A percentile compares a stretch with the other conserved stretches of the same genome.
phyloP scores from a whole-genome alignment of 257 asterid species.

The Euphrasia confusa region DNA sequence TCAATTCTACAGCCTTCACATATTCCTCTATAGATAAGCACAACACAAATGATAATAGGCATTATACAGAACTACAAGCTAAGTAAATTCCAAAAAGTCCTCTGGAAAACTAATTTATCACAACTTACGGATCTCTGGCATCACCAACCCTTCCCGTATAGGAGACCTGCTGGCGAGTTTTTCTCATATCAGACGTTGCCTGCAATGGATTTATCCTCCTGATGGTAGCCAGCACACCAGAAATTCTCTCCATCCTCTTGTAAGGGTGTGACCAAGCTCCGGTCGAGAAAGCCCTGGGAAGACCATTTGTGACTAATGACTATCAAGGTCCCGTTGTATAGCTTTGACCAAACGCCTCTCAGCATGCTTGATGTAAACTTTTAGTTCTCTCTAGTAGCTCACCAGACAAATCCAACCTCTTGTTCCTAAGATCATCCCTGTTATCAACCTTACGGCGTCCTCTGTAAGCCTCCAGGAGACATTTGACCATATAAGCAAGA shows the following conservation, averaged over 20 bases:
- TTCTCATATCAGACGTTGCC: constrained; percentile 81
- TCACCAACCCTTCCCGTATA: constrained; percentile 93
- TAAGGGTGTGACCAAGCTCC: constrained; percentile 91
- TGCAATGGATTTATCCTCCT: constrained; percentile 92
- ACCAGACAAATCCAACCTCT: constrained; percentile 86
- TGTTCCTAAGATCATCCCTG: constrained; percentile 83
- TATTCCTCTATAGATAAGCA: constrained; percentile 5
- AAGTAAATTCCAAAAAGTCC: constrained; percentile 1
- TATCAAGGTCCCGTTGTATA: constrained; percentile 75
- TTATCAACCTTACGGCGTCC: constrained; percentile 77
- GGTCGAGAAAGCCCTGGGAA: constrained; percentile 93
- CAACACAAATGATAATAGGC: neutral
- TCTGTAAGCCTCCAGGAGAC: constrained; percentile 66
- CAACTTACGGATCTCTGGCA: constrained; percentile 92
- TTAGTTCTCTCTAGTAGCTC: constrained; percentile 80
- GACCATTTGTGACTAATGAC: constrained; percentile 81
- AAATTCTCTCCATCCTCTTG: constrained; percentile 75
- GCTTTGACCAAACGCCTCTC: constrained; percentile 76
- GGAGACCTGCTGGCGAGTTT: constrained; percentile 86
- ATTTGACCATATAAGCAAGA: constrained; percentile 84
- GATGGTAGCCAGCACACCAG: constrained; percentile 89
- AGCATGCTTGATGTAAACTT: constrained; percentile 70
- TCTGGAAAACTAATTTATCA: constrained; percentile 20
- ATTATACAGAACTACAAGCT: neutral
- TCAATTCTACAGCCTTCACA: neutral